A percentile compares a stretch with the other conserved stretches of the same genome.
Evolutionary conservation across 306 rosid genomes (phyloP).

Genomic region (Cucurbita maxima): DNA sequence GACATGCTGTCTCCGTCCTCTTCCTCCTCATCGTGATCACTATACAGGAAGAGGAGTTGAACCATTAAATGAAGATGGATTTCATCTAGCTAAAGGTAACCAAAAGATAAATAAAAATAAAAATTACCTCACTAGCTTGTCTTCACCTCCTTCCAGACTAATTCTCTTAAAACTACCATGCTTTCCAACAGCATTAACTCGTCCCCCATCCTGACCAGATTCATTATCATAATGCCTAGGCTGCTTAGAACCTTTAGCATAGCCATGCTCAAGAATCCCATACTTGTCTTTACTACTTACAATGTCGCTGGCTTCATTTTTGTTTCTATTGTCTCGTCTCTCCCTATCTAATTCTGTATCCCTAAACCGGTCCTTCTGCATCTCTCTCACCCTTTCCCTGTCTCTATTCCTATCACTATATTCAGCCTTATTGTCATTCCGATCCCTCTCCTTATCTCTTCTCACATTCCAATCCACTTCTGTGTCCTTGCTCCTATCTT

Average conservation of each 20-base stretch:
- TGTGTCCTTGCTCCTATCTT: conserved; percentile 4
- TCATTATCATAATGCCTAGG: conserved; percentile 40
- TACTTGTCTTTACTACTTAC: conserved; percentile 30
- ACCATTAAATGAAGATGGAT: not conserved
- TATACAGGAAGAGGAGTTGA: conserved; percentile 10
- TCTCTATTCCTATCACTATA: conserved; percentile 17
- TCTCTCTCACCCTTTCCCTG: not conserved
- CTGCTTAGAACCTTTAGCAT: conserved; percentile 29
- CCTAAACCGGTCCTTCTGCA: conserved; percentile 3
- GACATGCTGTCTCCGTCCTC: conserved; percentile 43
- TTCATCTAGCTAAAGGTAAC: not conserved
- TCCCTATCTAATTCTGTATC: conserved; percentile 10
- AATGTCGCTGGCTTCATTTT: conserved; percentile 23
- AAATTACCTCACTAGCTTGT: conserved; percentile 30
- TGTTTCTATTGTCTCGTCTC: conserved; percentile 16
- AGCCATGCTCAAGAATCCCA: conserved; percentile 23
- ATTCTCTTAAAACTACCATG: conserved; percentile 15
- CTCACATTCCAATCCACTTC: conserved; percentile 12
- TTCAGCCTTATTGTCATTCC: conserved; percentile 12
- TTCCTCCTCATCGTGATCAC: conserved; percentile 53
- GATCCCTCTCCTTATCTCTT: conserved; percentile 14
- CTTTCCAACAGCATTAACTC: conserved; percentile 16
- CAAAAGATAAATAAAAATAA: not conserved
- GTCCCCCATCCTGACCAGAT: conserved; percentile 20
- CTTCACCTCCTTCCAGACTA: conserved; percentile 18